These are phyloP conservation scores for Nitzschia sp. DNA, from an alignment of 108 stramenopile species.

Conservation along the genomic window DNA sequence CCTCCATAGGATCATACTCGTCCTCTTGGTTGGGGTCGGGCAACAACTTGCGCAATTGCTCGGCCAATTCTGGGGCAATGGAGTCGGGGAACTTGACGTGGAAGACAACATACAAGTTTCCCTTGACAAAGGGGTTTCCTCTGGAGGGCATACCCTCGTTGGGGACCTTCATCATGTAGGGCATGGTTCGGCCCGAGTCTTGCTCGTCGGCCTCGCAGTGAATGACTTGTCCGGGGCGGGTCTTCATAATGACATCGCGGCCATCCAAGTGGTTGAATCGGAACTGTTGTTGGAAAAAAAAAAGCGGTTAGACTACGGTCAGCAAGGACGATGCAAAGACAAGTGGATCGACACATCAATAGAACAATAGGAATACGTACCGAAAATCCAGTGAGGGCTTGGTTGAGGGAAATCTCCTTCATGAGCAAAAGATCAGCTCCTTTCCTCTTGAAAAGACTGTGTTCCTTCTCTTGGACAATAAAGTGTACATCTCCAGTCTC, in stretches of 20 bases:
- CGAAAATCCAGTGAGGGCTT: conserved; percentile 91
- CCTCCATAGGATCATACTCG: conserved; percentile 83
- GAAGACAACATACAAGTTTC: conserved; percentile 91
- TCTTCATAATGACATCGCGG: conserved; percentile 83
- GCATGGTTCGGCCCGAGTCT: conserved; percentile 63
- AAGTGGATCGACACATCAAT: conserved; percentile 16
- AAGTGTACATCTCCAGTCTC: conserved; percentile 96
- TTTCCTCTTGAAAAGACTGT: conserved; percentile 89
- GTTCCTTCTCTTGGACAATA: conserved; percentile 93
- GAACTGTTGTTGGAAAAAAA: conserved; percentile 11
- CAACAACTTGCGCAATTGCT: conserved; percentile 56
- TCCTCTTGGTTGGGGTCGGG: conserved; percentile 71
- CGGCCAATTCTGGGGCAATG: conserved; percentile 47
- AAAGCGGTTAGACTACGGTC: not conserved
- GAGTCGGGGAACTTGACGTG: conserved; percentile 85
- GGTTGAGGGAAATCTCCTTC: conserved; percentile 82
- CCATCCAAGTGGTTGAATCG: conserved; percentile 90
- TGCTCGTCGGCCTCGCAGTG: conserved; percentile 56
- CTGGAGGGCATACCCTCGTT: conserved; percentile 96
- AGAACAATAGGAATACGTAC: no score
- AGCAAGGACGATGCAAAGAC: not conserved
- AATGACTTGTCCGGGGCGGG: conserved; percentile 91
- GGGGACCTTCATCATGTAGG: conserved; percentile 81
- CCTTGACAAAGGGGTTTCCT: conserved; percentile 90
- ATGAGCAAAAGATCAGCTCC: conserved; percentile 90